A percentile compares a stretch with the other conserved stretches of the same genome.
Evolutionary conservation across 2,329 filamentous ascomycete genomes (phyloP).

Genomic region (Colletotrichum viniferum): DNA sequence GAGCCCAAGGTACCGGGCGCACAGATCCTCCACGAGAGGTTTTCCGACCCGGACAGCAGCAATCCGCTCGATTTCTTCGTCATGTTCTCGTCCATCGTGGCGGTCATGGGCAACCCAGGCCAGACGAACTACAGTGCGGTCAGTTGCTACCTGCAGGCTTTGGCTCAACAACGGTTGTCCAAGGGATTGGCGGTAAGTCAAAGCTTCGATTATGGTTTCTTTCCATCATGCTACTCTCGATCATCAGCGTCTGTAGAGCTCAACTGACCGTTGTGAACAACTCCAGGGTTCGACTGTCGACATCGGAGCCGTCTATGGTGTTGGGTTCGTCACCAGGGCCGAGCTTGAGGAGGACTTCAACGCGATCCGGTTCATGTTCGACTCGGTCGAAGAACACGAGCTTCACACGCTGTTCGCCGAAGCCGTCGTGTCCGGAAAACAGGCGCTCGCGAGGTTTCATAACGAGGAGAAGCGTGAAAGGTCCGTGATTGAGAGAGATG

Average conservation of each 20-base stretch:
- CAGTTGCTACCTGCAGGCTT: slow-evolving; percentile 43
- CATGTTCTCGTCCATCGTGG: slow-evolving; percentile 34
- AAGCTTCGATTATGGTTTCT: too few species aligned
- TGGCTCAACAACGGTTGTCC: slow-evolving; percentile 37
- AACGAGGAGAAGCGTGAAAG: neutral
- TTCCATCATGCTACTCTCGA: too few species aligned
- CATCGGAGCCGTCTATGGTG: too few species aligned
- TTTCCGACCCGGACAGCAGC: slow-evolving; percentile 18
- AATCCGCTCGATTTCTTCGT: slow-evolving; percentile 39
- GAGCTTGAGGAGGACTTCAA: too few species aligned
- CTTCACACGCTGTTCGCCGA: slow-evolving; percentile 47
- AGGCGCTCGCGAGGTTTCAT: too few species aligned
- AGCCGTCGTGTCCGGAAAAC: slow-evolving; percentile 33
- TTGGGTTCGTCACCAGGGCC: too few species aligned
- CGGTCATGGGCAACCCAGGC: slow-evolving; percentile 30
- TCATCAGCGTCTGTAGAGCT: too few species aligned
- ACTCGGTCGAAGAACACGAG: slow-evolving; percentile 30
- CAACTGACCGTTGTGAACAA: too few species aligned
- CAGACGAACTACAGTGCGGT: slow-evolving; percentile 50
- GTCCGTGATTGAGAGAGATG: neutral
- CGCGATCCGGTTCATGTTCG: neutral
- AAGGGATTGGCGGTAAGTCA: slow-evolving; percentile 32
- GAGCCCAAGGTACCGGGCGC: slow-evolving; percentile 38
- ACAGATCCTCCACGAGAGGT: slow-evolving; percentile 31
- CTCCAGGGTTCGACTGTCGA: too few species aligned